Percentiles rank a stretch among this genome's conserved stretches.
Evolutionary conservation across 208 protist species (phyloP).

Genomic region (Wallacemonas sp.): DNA sequence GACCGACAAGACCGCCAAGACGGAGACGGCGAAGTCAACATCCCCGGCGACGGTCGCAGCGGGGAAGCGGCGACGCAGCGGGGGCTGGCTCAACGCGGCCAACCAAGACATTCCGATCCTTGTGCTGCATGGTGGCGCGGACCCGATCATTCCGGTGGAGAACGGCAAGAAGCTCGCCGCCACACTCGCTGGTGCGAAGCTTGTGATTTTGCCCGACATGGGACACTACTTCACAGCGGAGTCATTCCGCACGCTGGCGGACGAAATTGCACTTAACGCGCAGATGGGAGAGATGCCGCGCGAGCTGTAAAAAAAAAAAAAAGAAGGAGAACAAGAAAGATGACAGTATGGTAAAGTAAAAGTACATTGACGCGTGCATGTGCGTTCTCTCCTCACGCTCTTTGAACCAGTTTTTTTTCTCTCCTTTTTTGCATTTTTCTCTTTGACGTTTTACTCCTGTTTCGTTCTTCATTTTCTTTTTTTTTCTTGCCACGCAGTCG

Average conservation of each 20-base stretch:
- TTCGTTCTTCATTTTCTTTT: constrained; percentile 23
- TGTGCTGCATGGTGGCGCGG: constrained; percentile 43
- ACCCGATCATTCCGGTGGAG: constrained; percentile 34
- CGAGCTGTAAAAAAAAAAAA: background rate
- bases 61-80: background rate
- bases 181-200: constrained; percentile 26
- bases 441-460: background rate
- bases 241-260: constrained; percentile 32
- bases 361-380: too few relatives aligned
- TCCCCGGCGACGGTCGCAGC: background rate
- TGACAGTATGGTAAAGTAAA: too few relatives aligned
- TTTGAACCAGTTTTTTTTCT: background rate
- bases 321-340: background rate
- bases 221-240: constrained; percentile 42
- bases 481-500: background rate
- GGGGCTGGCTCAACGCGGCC: constrained; percentile 1
- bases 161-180: constrained; percentile 31
- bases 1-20: background rate
- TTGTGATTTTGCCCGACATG: constrained; percentile 50
- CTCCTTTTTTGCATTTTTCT: constrained; percentile 22
- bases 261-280: constrained; percentile 60
- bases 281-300: constrained; percentile 8
- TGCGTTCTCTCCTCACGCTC: too few relatives aligned
- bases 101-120: constrained; percentile 26
- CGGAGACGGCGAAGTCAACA: background rate